Evolutionary conservation across 2,329 filamentous ascomycete genomes (phyloP), one percentile per base, ranked within the genome.

Genomic region (Clonostachys rosea): DNA sequence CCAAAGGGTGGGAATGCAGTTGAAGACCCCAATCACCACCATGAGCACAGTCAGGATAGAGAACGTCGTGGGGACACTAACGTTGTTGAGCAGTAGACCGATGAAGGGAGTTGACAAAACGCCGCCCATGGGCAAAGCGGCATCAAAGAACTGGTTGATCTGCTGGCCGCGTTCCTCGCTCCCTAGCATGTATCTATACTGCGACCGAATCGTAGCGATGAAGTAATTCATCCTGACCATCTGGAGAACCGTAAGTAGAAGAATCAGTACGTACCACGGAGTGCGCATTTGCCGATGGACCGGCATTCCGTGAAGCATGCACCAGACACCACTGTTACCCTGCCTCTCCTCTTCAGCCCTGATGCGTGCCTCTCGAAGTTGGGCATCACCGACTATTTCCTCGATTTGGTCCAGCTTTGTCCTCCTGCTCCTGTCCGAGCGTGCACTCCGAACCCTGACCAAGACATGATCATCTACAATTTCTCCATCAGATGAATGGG

Each of bases 211-310:
- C 2, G 84, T 95, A 5, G 91, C 89, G 47, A 96, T 89, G 62
- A 95, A 95, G 71, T 91, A 95, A 69, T 95, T 95, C 76, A 95
- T 95, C 30, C 86, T 78, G 3, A 84, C 84, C 83, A 87, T 88
- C 63, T 87, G 84, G 36, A 88, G 67, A 34, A 87, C 75, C 5
- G 89, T 95, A 63, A 95, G 92, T 16, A 90, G 66, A 5, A 88
- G 87, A 56, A 95, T 88, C 36, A 95, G 75, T n/a, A 90, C 72
- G 63, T 94, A 96, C 90, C 90, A 96, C 0, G 85, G 86, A 3
- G 86, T 88, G 9, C 70, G 65, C 54, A 96, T 86, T 66, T 96
- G 91, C 57, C 88, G 69, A 17, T 75, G 59, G 1, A 87, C 87
- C 1, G 86, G 80, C 54, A 76, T 74, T 44, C 83, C 84, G 55